Conservation (phyloP, 805 yeast species). For the Yarrowia bubula region DNA sequence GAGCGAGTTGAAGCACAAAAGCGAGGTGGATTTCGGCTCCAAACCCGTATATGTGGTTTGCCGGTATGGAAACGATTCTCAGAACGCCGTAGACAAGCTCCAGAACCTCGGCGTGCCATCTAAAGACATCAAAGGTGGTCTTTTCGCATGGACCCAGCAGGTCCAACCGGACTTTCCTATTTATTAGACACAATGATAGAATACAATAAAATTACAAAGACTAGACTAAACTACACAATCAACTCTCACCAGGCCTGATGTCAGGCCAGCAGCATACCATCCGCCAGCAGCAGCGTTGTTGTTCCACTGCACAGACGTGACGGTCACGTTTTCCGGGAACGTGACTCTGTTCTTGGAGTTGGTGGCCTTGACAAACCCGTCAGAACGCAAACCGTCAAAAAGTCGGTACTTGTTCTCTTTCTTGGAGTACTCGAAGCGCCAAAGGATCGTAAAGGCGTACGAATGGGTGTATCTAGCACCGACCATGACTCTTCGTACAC, state of each 20-base stretch:
- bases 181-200: conserved; percentile 44
- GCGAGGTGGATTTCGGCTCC: conserved; percentile 34
- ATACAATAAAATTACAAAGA: not conserved
- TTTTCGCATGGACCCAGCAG: conserved; percentile 60
- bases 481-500: conserved; percentile 38
- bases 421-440: conserved; percentile 44
- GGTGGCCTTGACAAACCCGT: conserved; percentile 35
- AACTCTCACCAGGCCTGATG: conserved; percentile 51
- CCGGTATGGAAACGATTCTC: conserved; percentile 89
- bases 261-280: conserved; percentile 54
- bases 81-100: conserved; percentile 62
- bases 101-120: conserved; percentile 51
- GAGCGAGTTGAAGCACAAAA: conserved; percentile 45
- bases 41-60: conserved; percentile 63
- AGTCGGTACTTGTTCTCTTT: conserved; percentile 41
- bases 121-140: conserved; percentile 76
- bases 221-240: conserved; percentile 28
- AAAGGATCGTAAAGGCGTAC: conserved; percentile 34
- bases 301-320: conserved; percentile 59
- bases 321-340: conserved; percentile 50
- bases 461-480: conserved; percentile 33
- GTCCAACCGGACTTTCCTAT: conserved; percentile 63
- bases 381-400: conserved; percentile 44
- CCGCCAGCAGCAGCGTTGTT: conserved; percentile 47
- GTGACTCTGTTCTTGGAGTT: conserved; percentile 34